A percentile compares a stretch with the other conserved stretches of the same genome.
Conservation (phyloP, 441 rosid genomes). For the Macaranga tanarius region DNA sequence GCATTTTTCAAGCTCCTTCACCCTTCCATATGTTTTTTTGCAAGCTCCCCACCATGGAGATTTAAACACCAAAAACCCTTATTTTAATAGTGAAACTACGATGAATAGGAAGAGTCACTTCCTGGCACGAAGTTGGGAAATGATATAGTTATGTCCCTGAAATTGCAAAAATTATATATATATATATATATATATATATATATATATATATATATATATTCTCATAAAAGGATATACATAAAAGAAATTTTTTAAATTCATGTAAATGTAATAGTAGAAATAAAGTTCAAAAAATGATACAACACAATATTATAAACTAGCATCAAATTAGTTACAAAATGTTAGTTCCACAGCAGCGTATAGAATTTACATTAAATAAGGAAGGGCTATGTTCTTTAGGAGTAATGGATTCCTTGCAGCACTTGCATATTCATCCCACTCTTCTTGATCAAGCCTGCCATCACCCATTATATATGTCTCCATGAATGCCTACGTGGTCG, state of each 20-base stretch:
- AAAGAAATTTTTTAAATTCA: background rate
- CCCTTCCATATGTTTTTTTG: too few species aligned
- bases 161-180: slow-evolving; percentile 1
- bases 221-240: background rate
- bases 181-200: background rate
- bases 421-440: slow-evolving; percentile 1
- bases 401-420: slow-evolving; percentile 7
- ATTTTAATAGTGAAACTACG: too few species aligned
- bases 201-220: background rate
- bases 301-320: too few species aligned
- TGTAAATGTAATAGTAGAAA: background rate
- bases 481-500: background rate
- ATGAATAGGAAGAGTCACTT: background rate
- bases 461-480: background rate
- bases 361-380: slow-evolving; percentile 8
- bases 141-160: slow-evolving; percentile 4
- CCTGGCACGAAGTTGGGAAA: background rate
- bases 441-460: background rate
- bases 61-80: too few species aligned
- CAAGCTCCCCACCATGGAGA: too few species aligned
- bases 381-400: slow-evolving; percentile 9
- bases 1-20: too few species aligned
- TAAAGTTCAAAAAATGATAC: too few species aligned
- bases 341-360: background rate
- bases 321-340: too few species aligned